Percentiles rank a stretch among this genome's conserved stretches.
Evolutionary conservation across 208 protist genomes (phyloP).

Genomic region (Perkinsela sp.): DNA sequence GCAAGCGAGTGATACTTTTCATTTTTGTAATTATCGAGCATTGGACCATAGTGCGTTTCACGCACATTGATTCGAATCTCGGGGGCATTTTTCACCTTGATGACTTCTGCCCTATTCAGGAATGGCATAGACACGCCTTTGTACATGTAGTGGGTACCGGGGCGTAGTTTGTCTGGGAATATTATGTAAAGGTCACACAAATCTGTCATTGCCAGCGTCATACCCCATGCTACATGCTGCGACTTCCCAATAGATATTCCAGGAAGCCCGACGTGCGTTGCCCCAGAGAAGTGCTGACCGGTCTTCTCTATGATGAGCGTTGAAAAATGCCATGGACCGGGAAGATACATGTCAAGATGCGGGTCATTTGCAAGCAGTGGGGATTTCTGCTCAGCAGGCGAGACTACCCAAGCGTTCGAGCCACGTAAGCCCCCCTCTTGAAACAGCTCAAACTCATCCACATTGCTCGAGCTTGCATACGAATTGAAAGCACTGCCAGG

Average conservation of each 20-base stretch:
- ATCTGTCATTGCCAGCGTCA: constrained; percentile 28
- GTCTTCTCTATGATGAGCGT: constrained; percentile 15
- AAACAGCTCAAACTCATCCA: background rate
- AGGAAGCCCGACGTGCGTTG: constrained; percentile 17
- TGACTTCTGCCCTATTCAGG: constrained; percentile 13
- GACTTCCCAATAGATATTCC: constrained; percentile 20
- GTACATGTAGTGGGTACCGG: constrained; percentile 13
- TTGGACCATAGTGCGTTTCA: constrained; percentile 16
- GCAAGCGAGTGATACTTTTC: background rate
- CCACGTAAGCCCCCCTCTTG: background rate
- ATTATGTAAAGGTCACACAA: constrained; percentile 24
- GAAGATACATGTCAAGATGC: constrained; percentile 18
- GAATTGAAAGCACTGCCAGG: background rate
- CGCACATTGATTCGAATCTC: constrained; percentile 15
- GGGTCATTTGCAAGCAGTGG: constrained; percentile 18
- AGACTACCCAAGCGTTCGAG: background rate
- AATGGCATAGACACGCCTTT: constrained; percentile 8
- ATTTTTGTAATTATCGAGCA: constrained; percentile 4
- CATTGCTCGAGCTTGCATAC: background rate
- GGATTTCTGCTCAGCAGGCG: background rate
- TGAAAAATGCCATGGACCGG: constrained; percentile 21
- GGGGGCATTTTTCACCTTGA: constrained; percentile 15
- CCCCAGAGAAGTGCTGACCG: constrained; percentile 10
- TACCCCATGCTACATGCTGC: constrained; percentile 21
- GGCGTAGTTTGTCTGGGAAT: constrained; percentile 5